Base-by-base conservation (phyloP, 78 protist species). In the Polysphondylium violaceum region DNA sequence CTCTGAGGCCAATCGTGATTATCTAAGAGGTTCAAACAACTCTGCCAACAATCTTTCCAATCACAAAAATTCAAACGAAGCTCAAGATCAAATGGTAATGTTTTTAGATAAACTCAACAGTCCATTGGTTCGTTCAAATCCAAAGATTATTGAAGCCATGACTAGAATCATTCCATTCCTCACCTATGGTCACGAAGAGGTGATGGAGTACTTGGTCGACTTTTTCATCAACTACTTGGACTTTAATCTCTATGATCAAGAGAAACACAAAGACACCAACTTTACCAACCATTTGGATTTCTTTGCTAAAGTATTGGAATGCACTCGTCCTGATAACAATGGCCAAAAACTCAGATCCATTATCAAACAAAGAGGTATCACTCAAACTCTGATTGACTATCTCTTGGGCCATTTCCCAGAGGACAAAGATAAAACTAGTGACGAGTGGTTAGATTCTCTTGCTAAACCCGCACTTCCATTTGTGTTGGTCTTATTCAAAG, bases 151-250 rank as follows among this genome's bases (percentile, higher is more conserved):
- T 19, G 33, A 76, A 21, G 90, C 94, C 4, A 69, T 94, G 63
- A 76, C 97, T 3, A 85, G 92, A 56, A 33, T 95, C 16, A 92
- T 95, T 47, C 95, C 96, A 17, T 85, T 95, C 72, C 85, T 95
- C 29, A 90, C 97, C 29, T 87, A 83, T 59, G 94, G 97, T 25
- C 74, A 67, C 51, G 19, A 9, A 16, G 60, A 12, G 16, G 71
- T 60, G 17, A 59, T 87, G 72, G 21, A 41, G 19, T 31, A 5
- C 41, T 51, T 92, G 0, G 76, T 71, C 0, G 86, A 41, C 58
- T 75, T 75, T 43, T 93, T 93, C 33, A 11, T 35, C 2, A 50
- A 43, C 0, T 68, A 1, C 11, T 44, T 76, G 1, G 6, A 61
- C 19, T 31, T 47, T 19, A 23, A 86, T 19, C 44, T n/a, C 27